Conservation (phyloP, 2,329 filamentous ascomycete species). For the Penicillium concentricum region DNA sequence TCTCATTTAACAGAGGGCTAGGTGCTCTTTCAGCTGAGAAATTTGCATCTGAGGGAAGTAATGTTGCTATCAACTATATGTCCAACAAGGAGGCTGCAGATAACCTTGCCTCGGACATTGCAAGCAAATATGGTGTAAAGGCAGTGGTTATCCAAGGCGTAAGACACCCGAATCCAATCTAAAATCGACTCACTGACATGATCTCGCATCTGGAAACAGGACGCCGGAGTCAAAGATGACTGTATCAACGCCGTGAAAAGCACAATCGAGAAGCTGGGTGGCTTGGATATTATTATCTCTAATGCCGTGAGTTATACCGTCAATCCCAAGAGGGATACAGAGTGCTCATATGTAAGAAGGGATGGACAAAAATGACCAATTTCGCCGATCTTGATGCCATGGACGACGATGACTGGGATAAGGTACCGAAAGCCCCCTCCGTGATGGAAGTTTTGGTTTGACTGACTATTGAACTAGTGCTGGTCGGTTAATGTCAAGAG, state of each 20-base stretch:
- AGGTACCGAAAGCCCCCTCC: constrained; percentile 36
- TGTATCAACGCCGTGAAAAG: constrained; percentile 60
- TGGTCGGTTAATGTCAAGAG: constrained; percentile 63
- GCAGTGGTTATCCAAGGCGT: constrained; percentile 61
- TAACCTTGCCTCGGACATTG: constrained; percentile 56
- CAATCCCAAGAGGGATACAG: neutral
- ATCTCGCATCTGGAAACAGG: constrained; percentile 38
- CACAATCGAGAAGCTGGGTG: constrained; percentile 60
- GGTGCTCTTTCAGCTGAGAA: constrained; percentile 66
- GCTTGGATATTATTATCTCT: constrained; percentile 73
- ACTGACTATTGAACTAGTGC: constrained; percentile 42
- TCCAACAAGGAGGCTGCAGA: constrained; percentile 61
- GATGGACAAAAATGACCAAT: constrained; percentile 60
- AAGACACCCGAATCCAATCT: constrained; percentile 25
- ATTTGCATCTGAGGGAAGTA: constrained; percentile 67
- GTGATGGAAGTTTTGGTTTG: no score
- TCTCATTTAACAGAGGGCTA: constrained; percentile 57
- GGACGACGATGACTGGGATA: constrained; percentile 63
- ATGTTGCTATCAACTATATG: constrained; percentile 73
- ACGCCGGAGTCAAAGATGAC: constrained; percentile 61
- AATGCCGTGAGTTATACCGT: constrained; percentile 58
- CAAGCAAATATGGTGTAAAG: constrained; percentile 52
- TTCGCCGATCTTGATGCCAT: constrained; percentile 60
- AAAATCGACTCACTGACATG: constrained; percentile 5
- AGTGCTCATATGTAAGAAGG: constrained; percentile 37